Evolutionary conservation across 305 asterid species (phyloP).

Genomic region (Fraxinus baroniana): DNA sequence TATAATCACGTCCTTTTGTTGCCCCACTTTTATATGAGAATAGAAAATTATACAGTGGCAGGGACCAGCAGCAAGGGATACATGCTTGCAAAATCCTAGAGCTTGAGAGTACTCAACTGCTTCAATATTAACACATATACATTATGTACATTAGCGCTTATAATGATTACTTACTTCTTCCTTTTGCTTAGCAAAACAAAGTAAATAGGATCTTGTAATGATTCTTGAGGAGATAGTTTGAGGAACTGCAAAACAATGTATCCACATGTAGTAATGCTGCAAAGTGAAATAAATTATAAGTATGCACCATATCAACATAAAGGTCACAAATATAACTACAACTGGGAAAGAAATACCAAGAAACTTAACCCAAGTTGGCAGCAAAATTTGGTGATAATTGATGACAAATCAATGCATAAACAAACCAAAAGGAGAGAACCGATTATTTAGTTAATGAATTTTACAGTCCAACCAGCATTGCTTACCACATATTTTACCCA

Average conservation of each 20-base stretch:
- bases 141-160: background rate
- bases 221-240: conserved; percentile 65
- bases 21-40: background rate
- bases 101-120: background rate
- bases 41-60: background rate
- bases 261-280: conserved; percentile 74
- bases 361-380: background rate
- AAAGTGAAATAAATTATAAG: conserved; percentile 7
- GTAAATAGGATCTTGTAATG: conserved; percentile 68
- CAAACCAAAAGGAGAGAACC: background rate
- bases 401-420: background rate
- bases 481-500: background rate
- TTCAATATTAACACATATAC: background rate
- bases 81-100: background rate
- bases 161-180: conserved; percentile 45
- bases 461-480: background rate
- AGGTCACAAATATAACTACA: background rate
- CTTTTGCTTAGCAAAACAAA: conserved; percentile 56
- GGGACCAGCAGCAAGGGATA: background rate
- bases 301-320: conserved; percentile 5
- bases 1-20: background rate
- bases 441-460: background rate
- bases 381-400: background rate
- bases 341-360: background rate
- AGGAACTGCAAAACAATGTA: conserved; percentile 67